These are phyloP conservation scores for Globisporangium paddicum DNA, from an alignment of 352 stramenopile species.

Conservation along the genomic window DNA sequence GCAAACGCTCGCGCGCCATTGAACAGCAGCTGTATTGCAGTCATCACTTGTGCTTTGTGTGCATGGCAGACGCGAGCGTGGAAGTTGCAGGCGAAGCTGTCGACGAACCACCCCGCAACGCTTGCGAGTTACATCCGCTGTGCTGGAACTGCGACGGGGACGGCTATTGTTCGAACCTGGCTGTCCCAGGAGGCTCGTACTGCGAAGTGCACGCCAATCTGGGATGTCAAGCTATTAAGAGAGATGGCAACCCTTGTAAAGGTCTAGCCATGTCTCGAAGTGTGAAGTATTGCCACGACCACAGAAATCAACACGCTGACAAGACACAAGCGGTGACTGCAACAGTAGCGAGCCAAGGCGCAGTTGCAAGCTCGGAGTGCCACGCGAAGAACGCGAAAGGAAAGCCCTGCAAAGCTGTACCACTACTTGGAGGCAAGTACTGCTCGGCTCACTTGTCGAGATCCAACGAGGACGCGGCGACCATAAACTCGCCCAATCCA, in stretches of 20 bases:
- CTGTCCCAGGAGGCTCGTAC: slow-evolving; percentile 25
- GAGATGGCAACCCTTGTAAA: slow-evolving; percentile 27
- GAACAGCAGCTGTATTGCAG: slow-evolving; percentile 36
- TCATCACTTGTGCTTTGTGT: slow-evolving; percentile 60
- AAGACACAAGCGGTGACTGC: neutral
- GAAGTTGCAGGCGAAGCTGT: slow-evolving; percentile 17
- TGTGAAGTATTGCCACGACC: slow-evolving; percentile 28
- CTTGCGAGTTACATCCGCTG: slow-evolving; percentile 41
- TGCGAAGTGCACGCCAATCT: slow-evolving; percentile 28
- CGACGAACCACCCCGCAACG: slow-evolving; percentile 46
- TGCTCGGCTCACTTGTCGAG: slow-evolving; percentile 32
- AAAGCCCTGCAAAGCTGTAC: slow-evolving; percentile 31
- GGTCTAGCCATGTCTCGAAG: slow-evolving; percentile 25
- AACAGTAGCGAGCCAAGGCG: neutral
- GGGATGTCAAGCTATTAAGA: slow-evolving; percentile 20
- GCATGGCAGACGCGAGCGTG: slow-evolving; percentile 18
- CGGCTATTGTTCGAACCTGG: slow-evolving; percentile 34
- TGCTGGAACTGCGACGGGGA: slow-evolving; percentile 34
- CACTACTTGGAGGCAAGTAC: slow-evolving; percentile 23
- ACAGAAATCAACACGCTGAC: slow-evolving; percentile 10
- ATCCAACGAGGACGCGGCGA: neutral
- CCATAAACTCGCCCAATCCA: neutral
- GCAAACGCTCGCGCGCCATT: slow-evolving; percentile 27
- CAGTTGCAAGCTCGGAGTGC: slow-evolving; percentile 16
- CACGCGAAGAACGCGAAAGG: slow-evolving; percentile 36